Conservation (phyloP, 768 basidiomycete genomes). For the Dioszegia crocea region DNA sequence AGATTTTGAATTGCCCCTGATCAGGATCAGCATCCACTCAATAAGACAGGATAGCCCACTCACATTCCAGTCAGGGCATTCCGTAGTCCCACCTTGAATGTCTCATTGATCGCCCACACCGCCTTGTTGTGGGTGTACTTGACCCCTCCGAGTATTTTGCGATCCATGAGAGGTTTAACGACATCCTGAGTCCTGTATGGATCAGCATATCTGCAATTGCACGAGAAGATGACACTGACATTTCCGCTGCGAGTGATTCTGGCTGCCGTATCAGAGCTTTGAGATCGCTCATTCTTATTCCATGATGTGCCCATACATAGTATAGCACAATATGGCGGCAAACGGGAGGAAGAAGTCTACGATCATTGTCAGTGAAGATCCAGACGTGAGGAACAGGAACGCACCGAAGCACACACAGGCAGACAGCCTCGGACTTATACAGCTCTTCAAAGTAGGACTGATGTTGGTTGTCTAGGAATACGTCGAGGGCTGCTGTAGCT, state of each 20-base stretch:
- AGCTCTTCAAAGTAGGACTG: conserved; percentile 43
- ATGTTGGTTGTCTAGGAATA: conserved; percentile 42
- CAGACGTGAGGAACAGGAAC: conserved; percentile 4
- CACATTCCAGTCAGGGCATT: conserved; percentile 46
- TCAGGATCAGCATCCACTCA: not conserved
- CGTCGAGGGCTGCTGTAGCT: conserved; percentile 40
- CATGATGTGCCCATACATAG: conserved; percentile 39
- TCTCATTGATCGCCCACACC: conserved; percentile 29
- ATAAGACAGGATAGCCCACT: conserved; percentile 10
- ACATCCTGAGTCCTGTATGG: conserved; percentile 21
- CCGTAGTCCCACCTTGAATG: conserved; percentile 40
- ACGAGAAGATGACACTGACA: conserved; percentile 17
- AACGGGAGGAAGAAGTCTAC: conserved; percentile 42
- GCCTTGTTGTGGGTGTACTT: conserved; percentile 24
- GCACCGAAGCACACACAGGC: conserved; percentile 45
- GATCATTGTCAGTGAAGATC: not conserved
- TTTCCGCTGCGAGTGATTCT: conserved; percentile 10
- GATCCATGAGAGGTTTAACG: conserved; percentile 23
- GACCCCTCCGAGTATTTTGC: conserved; percentile 27
- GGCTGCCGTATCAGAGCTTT: conserved; percentile 26
- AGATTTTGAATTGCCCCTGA: conserved; percentile 39
- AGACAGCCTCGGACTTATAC: conserved; percentile 46
- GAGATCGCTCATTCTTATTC: conserved; percentile 22
- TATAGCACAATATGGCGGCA: conserved; percentile 44
- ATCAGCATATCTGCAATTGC: not conserved